Evolutionary conservation across 176 grass and related monocot genomes (phyloP), one percentile per base, ranked within the genome.

Genomic region (Cymbopogon citratus): DNA sequence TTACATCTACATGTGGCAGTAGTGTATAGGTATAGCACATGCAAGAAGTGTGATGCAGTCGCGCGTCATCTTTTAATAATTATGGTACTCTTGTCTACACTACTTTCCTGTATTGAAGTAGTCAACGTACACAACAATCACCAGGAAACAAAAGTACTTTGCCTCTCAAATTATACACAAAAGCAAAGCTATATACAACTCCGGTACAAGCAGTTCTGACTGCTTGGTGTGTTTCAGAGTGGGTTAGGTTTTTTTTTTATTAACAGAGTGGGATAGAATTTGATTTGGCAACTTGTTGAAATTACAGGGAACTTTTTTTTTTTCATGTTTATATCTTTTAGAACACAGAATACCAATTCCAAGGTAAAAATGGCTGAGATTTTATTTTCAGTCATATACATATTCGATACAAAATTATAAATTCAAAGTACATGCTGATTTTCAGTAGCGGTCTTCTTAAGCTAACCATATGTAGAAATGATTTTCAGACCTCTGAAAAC

Each of bases 331-430:
- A 26, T 71, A 26, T 71, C 23, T 46, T 27, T 27, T 46, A 6
- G 24, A 72, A 72, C 41, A 28, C 44, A 13, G 69, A 28, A 72
- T 25, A 1, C 45, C 41, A 72, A 7, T 6, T n/a, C 3, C 9
- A 59, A 24, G n/a, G 24, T 41, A 70, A 16, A 44, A 25, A 26
- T 26, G 12, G 9, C 15, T 19, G 36, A 81, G 82, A 77, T 94
- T 87, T 72, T 28, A 23, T 28, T 46, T 12, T 25, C 44, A 25
- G 24, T 72, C 24, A 26, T 72, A 40, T 25, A 72, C 16, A 23
- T 44, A 44, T 26, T 43, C 40, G 12, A 43, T 43, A 12, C 3
- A 43, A 10, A 45, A 14, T 45, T 40, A 5, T 45, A 8, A 70
- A 70, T 5, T 69, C 38, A 39, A 68, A 70, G 43, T 12, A 14